Base-by-base conservation (phyloP, 116 monocot species). In the Cymodocea nodosa region DNA sequence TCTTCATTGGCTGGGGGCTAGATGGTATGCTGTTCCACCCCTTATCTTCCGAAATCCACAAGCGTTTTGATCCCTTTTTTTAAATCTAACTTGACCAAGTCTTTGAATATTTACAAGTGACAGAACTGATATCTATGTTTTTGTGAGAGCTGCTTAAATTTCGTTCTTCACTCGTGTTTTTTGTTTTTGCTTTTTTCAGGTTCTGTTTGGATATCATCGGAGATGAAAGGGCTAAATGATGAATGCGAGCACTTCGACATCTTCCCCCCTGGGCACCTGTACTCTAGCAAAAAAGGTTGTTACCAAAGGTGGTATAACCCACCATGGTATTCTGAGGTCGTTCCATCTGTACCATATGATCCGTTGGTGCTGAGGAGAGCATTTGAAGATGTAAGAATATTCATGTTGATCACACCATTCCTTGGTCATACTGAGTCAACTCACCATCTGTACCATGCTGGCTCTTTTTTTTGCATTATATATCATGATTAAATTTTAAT, bases 181-280 rank as follows among this genome's bases (percentile, higher is more conserved):
- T 30, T 64, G 23, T n/a, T 22, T 64, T 15, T 30, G 48, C 49
- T n/a, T 22, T 64, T 5, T 50, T 22, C 74, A 85, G 85, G 87
- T 10, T 91, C 91, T 50, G 74, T 91, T 30, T 91, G 91, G 91
- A 84, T 91, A 71, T 87, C 91, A 36, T 87, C 87, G 5, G 91
- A 91, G 49, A 86, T 91, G 84, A 91, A 91, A 71, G 91, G 82
- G 24, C 55, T 91, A 35, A 84, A 84, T 52, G 87, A 91, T 69
- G 84, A 86, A 10, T 91, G 84, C 22, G 87, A 84, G 57, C 87
- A 91, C 63, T 91, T 87, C 30, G 80, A 91, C 76, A 48, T 59
- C 8, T 91, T 91, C 61, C 91, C 87, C 57, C 87, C 91, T 62
- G 91, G 87, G 6, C 84, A 84, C 68, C 23, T 92, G 62, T 92